These are phyloP conservation scores for Coemansia sp. DNA, from an alignment of 192 early-diverging fungal genomes.

Conservation along the genomic window DNA sequence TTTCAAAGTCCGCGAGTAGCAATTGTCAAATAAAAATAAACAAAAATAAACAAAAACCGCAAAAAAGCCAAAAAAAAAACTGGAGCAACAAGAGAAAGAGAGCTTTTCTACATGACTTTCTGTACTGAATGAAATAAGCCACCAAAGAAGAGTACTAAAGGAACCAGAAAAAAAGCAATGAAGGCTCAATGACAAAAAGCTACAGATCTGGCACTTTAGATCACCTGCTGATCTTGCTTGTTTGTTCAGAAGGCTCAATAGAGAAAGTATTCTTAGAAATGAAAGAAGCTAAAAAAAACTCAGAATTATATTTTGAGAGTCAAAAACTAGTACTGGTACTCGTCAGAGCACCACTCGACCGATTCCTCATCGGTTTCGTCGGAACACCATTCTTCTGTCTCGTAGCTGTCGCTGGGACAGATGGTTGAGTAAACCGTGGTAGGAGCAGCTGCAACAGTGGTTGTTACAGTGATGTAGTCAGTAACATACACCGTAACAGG, in stretches of 20 bases:
- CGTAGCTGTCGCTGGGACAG: conserved; percentile 15
- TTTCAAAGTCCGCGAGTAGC: too few species aligned
- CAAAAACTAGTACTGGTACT: conserved; percentile 1
- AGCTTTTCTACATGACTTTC: too few species aligned
- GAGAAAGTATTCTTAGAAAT: too few species aligned
- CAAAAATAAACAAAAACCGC: neutral
- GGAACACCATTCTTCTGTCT: conserved; percentile 34
- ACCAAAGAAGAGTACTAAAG: neutral
- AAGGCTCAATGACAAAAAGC: neutral
- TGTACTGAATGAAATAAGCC: neutral
- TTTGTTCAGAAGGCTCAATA: too few species aligned
- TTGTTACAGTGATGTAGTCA: conserved; percentile 16
- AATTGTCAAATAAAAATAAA: neutral
- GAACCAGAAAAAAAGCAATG: neutral
- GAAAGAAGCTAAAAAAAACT: neutral
- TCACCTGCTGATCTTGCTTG: too few species aligned
- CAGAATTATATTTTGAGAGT: neutral
- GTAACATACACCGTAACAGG: conserved; percentile 21
- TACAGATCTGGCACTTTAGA: neutral
- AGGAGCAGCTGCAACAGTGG: conserved; percentile 13
- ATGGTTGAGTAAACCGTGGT: conserved; percentile 18
- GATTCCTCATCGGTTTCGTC: conserved; percentile 15
- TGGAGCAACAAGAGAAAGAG: neutral
- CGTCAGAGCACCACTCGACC: conserved; percentile 10
- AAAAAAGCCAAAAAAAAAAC: neutral